Evolutionary conservation across 192 early-diverging fungal species (phyloP).

Genomic region (Allomyces macrogynus): DNA sequence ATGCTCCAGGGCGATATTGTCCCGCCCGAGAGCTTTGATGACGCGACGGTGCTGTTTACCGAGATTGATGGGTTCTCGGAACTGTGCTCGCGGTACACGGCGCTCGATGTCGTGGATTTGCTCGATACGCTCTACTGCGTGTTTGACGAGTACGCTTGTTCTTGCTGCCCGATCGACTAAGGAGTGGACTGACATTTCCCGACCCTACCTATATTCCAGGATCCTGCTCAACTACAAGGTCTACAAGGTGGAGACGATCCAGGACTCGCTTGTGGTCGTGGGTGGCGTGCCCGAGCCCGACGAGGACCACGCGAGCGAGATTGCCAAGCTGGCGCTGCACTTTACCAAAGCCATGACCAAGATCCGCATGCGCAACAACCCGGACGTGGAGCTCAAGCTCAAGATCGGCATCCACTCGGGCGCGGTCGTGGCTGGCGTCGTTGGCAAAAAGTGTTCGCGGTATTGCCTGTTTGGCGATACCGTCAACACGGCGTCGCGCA

Average conservation of each 20-base stretch:
- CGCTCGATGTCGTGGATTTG: conserved; percentile 15
- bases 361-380: conserved; percentile 6
- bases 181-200: too few relatives aligned
- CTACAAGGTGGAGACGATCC: conserved; percentile 25
- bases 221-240: conserved; percentile 8
- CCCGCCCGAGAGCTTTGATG: conserved; percentile 13
- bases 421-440: conserved; percentile 17
- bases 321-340: conserved; percentile 13
- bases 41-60: conserved; percentile 14
- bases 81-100: conserved; percentile 7
- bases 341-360: conserved; percentile 4
- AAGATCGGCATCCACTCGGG: conserved; percentile 19
- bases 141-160: conserved; percentile 17
- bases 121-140: conserved; percentile 16
- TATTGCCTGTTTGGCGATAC: conserved; percentile 15
- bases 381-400: conserved; percentile 10
- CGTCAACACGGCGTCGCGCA: neutral
- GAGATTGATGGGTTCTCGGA: conserved; percentile 21
- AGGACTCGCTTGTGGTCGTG: conserved; percentile 17
- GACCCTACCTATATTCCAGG: too few relatives aligned
- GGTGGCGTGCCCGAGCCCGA: conserved; percentile 11
- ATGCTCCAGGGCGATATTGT: conserved; percentile 12
- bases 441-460: conserved; percentile 21
- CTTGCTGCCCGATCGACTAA: neutral
- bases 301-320: conserved; percentile 11